phyloP scores from a whole-genome alignment of 257 asterid species.

The Solanum infundibuliforme region DNA sequence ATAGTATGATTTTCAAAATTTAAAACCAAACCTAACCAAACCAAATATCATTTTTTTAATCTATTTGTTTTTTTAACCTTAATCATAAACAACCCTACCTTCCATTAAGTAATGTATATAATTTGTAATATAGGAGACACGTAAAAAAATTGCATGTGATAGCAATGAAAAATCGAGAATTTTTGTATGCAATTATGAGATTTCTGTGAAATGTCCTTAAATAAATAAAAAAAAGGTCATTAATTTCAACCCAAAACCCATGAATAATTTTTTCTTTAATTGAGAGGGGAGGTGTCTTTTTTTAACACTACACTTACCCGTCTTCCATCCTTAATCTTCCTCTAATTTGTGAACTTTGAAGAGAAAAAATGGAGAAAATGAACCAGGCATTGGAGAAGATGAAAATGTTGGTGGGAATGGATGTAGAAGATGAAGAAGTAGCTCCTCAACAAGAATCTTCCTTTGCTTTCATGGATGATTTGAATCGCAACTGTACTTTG shows the following conservation, averaged over 20 bases:
- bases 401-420: constrained; percentile 99
- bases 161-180: no score
- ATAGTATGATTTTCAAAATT: no score
- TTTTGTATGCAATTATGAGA: no score
- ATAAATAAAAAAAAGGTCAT: no score
- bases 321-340: not conserved
- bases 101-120: no score
- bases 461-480: constrained; percentile 59
- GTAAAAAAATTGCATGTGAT: no score
- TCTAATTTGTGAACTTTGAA: not conserved
- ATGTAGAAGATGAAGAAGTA: constrained; percentile 69
- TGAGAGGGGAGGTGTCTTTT: no score
- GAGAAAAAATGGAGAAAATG: constrained; percentile 67
- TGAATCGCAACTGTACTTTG: constrained; percentile 81
- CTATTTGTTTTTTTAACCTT: not conserved
- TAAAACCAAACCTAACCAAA: not conserved
- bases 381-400: constrained; percentile 80
- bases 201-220: no score
- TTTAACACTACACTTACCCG: not conserved
- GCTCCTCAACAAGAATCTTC: constrained; percentile 34
- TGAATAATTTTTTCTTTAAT: not conserved
- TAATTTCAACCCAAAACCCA: not conserved
- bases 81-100: no score
- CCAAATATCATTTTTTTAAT: not conserved
- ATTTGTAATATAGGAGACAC: no score